phyloP scores from a whole-genome alignment of 331 rosid genomes.

The Spiraea crenata region DNA sequence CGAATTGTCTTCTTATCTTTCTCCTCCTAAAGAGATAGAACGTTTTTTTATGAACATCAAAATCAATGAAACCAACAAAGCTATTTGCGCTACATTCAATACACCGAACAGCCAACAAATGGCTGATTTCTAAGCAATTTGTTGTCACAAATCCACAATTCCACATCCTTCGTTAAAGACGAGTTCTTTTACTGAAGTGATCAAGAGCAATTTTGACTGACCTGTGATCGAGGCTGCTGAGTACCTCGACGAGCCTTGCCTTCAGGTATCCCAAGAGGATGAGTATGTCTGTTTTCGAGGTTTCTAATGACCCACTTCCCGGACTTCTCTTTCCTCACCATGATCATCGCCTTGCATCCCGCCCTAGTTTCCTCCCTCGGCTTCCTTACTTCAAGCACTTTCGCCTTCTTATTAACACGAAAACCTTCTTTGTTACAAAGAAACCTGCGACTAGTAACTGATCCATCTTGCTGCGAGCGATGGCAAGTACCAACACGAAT shows the following conservation, averaged over 20 bases:
- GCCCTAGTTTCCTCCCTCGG: conserved; percentile 16
- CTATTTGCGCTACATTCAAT: no score
- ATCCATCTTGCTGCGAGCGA: conserved; percentile 14
- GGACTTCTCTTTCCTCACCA: conserved; percentile 14
- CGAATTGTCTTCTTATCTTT: conserved; percentile 10
- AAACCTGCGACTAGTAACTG: conserved; percentile 20
- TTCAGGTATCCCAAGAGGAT: conserved; percentile 4
- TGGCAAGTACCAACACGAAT: conserved; percentile 17
- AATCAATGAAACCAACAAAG: no score
- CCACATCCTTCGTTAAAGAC: no score
- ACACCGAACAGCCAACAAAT: no score
- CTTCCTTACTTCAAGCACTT: conserved; percentile 12
- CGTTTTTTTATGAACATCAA: background rate
- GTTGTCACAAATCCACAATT: no score
- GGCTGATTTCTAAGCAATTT: no score
- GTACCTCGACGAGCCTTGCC: conserved; percentile 3
- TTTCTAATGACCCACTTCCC: conserved; percentile 18
- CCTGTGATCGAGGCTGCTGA: conserved; percentile 12
- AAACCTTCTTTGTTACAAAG: conserved; percentile 25
- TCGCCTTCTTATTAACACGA: conserved; percentile 16
- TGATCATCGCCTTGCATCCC: conserved; percentile 22
- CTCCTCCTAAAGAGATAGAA: background rate
- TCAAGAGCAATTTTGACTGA: background rate
- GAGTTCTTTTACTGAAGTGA: no score
- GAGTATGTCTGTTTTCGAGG: conserved; percentile 13